phyloP scores from a whole-genome alignment of 495 filamentous ascomycete genomes.

The Apodospora peruviana region DNA sequence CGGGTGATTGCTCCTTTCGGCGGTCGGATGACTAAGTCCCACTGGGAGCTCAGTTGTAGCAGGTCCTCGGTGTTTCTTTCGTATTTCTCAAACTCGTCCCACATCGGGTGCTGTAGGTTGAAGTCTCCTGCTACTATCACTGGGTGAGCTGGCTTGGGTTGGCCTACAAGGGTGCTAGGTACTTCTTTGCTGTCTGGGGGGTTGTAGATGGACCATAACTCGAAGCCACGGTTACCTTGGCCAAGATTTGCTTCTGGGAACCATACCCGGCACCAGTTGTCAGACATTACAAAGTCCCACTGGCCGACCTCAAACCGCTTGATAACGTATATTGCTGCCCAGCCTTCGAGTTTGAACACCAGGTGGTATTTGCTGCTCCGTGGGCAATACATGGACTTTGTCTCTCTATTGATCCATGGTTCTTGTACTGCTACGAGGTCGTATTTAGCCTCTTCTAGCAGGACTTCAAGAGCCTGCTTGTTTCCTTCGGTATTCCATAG shows the following conservation, averaged over 20 bases:
- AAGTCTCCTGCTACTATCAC: not conserved
- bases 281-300: not conserved
- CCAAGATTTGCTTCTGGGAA: not conserved
- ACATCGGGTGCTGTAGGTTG: not conserved
- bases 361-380: constrained; percentile 1
- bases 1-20: too few relatives aligned
- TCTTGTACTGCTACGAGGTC: constrained; percentile 2
- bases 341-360: not conserved
- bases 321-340: constrained; percentile 4
- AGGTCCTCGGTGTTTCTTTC: not conserved
- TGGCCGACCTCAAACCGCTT: not conserved
- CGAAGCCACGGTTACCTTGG: not conserved
- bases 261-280: not conserved
- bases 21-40: too few relatives aligned
- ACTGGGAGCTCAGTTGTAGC: too few relatives aligned
- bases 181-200: not conserved
- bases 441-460: constrained; percentile 1
- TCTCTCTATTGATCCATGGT: constrained; percentile 3
- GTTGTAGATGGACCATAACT: constrained; percentile 8
- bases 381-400: constrained; percentile 1
- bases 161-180: not conserved
- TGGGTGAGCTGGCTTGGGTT: not conserved
- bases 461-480: constrained; percentile 2
- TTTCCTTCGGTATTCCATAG: constrained; percentile 6
- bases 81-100: not conserved